Evolutionary conservation across 495 filamentous ascomycete genomes (phyloP).

Genomic region (Daldinia vernicosa): DNA sequence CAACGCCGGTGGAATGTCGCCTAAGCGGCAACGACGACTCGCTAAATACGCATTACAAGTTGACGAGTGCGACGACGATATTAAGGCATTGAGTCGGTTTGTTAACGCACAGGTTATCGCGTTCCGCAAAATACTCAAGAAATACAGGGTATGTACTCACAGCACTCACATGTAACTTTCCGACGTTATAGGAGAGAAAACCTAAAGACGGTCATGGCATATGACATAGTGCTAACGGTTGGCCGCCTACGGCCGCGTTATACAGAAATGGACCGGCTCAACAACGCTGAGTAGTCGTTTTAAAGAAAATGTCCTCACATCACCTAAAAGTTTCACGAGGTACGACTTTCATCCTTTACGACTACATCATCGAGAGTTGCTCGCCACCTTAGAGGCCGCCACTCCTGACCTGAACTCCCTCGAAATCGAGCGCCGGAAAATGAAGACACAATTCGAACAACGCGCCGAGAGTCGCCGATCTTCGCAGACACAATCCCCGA

Average conservation of each 20-base stretch:
- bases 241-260: not conserved
- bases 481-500: conserved; percentile 24
- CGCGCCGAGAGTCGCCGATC: conserved; percentile 21
- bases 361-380: conserved; percentile 63
- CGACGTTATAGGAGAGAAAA: conserved; percentile 16
- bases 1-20: conserved; percentile 44
- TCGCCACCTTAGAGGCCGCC: conserved; percentile 60
- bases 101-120: conserved; percentile 69
- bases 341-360: conserved; percentile 64
- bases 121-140: conserved; percentile 78
- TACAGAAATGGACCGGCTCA: conserved; percentile 74
- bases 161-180: conserved; percentile 19
- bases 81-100: conserved; percentile 68
- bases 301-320: conserved; percentile 61
- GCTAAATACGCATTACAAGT: conserved; percentile 59
- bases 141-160: conserved; percentile 62
- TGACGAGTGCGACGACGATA: conserved; percentile 67
- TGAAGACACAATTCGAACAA: conserved; percentile 12
- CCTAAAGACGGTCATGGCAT: conserved; percentile 19
- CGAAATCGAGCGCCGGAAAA: conserved; percentile 29
- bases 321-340: conserved; percentile 70
- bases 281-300: conserved; percentile 66
- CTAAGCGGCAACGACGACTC: conserved; percentile 54
- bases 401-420: conserved; percentile 37
- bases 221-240: conserved; percentile 28